These are phyloP conservation scores for Phoenix roebelenii DNA, from an alignment of 176 grass and related monocot genomes.

Conservation along the genomic window DNA sequence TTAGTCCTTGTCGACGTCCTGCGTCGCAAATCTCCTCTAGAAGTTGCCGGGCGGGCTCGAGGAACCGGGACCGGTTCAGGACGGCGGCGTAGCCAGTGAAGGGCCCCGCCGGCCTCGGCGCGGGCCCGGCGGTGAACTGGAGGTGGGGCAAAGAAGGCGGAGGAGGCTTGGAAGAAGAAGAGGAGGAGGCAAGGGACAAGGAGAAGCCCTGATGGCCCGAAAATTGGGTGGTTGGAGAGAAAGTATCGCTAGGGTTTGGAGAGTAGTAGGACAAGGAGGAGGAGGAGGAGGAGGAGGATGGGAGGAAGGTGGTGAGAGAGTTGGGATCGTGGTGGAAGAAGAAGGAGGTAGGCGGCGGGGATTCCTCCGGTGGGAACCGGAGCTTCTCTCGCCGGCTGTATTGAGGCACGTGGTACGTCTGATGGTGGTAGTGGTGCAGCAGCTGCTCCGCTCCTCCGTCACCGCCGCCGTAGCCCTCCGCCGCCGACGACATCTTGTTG, in stretches of 20 bases:
- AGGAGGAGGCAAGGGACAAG: conserved; percentile 54
- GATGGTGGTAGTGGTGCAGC: not conserved
- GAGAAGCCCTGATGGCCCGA: conserved; percentile 34
- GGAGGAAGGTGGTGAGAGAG: conserved; percentile 1
- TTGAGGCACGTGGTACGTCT: not conserved
- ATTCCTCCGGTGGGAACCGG: too few relatives aligned
- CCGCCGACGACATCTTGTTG: not conserved
- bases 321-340: not conserved
- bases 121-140: conserved; percentile 23
- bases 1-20: conserved; percentile 19
- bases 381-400: too few relatives aligned
- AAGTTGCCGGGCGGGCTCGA: conserved; percentile 75
- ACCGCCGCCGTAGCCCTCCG: not conserved
- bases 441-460: not conserved
- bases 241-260: not conserved
- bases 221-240: not conserved
- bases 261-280: not conserved
- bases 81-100: conserved; percentile 91
- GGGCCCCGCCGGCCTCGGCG: conserved; percentile 25
- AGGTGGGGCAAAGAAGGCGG: conserved; percentile 3
- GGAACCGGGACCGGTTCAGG: conserved; percentile 64
- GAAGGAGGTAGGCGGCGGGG: too few relatives aligned
- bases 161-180: conserved; percentile 33
- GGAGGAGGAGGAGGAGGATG: not conserved
- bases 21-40: conserved; percentile 92